Evolutionary conservation across 805 yeast species (phyloP), one percentile per base, ranked within the genome.

Genomic region (Huiozyma naganishii): DNA sequence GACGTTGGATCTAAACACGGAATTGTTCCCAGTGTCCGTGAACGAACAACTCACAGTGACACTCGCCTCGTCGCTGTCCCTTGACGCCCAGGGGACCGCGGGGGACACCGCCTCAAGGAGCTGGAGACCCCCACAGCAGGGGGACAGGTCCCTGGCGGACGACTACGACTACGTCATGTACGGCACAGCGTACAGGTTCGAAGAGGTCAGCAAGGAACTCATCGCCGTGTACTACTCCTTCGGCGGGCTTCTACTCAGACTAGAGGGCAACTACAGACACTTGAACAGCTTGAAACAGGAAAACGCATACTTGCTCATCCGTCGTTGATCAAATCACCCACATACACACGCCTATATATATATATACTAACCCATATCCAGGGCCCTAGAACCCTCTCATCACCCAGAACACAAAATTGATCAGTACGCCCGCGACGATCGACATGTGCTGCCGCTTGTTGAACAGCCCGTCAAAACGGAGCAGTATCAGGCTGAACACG

Each of bases 81-180:
- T 73, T 10, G 83, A 77, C 36, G 77, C 69, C 6, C 65, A 66
- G 7, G 65, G 59, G 5, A 73, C 74, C 32, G 71, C 69, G 57
- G 60, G 72, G 62, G 43, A 49, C 9, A 50, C 53, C 5, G 55
- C 56, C n/a, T 52, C 61, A 36, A 49, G 48, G 27, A 65, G 69
- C 23, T 68, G 72, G 72, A 68, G 71, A 58, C 70, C 72, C 13
- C 95, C 95, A 38, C 83, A 76, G 64, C 74, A 83, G 9, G 84
- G 81, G 46, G 95, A 88, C 53, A 76, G 82, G 58, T 76, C 94
- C 6, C 72, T 90, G 56, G 95, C 96, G 52, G 97, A 90, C 62
- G 97, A 92, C 60, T 90, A 88, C 69, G 97, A 90, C 64, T 92
- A 92, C 57, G 97, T 92, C 52, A 90, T 92, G 97, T 80, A 89